A percentile compares a stretch with the other conserved stretches of the same genome.
Evolutionary conservation across 192 early-diverging fungal genomes (phyloP).

Genomic region (Entomortierella chlamydospora): DNA sequence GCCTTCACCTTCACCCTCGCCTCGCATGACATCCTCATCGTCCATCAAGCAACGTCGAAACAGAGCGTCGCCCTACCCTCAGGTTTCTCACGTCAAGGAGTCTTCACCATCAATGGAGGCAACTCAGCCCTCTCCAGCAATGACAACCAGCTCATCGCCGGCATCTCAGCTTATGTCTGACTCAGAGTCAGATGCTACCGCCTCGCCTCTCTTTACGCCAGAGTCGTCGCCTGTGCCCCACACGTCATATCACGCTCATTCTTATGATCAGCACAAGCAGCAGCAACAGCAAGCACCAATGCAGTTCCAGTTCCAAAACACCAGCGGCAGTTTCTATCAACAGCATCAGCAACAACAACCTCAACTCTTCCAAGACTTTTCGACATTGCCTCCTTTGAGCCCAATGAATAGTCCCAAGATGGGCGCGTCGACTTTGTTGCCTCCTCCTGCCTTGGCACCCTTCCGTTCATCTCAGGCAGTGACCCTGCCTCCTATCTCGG

Average conservation of each 20-base stretch:
- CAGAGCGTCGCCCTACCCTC: slow-evolving; percentile 35
- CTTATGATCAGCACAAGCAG: slow-evolving; percentile 15
- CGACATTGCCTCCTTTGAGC: slow-evolving; percentile 26
- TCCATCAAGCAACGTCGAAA: slow-evolving; percentile 17
- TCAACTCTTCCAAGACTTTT: slow-evolving; percentile 3
- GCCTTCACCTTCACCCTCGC: slow-evolving; percentile 31
- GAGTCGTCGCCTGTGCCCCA: slow-evolving; percentile 60
- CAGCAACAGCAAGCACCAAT: slow-evolving; percentile 19
- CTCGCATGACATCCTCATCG: slow-evolving; percentile 10
- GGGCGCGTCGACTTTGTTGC: slow-evolving; percentile 24
- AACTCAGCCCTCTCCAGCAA: slow-evolving; percentile 9
- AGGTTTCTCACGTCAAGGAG: slow-evolving; percentile 14
- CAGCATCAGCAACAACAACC: slow-evolving; percentile 8
- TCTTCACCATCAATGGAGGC: slow-evolving; percentile 16
- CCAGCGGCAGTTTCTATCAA: slow-evolving; percentile 30
- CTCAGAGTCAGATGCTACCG: slow-evolving; percentile 41
- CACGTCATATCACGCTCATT: slow-evolving; percentile 2
- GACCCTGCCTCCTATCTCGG: slow-evolving; percentile 53
- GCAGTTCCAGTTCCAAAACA: slow-evolving; percentile 50
- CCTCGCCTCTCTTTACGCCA: slow-evolving; percentile 60
- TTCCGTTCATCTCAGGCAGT: slow-evolving; percentile 43
- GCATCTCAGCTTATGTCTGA: slow-evolving; percentile 39
- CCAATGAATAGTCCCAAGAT: slow-evolving; percentile 23
- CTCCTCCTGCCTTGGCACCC: slow-evolving; percentile 47
- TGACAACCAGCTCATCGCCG: slow-evolving; percentile 38